Evolutionary conservation across 441 rosid genomes (phyloP), one percentile per base, ranked within the genome.

Genomic region (Dalechampia spathulata): DNA sequence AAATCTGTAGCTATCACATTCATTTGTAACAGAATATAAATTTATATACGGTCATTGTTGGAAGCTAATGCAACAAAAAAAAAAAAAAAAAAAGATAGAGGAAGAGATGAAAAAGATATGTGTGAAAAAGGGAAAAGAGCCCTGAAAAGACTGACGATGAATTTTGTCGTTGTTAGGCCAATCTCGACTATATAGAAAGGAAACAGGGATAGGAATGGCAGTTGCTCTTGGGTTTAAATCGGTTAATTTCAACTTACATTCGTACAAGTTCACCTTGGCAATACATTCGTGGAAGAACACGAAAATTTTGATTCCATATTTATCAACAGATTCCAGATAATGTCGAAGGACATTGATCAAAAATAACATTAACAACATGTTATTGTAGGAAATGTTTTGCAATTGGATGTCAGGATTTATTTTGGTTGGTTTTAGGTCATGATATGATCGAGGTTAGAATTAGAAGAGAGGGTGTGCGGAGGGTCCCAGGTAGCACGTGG

Each of bases 131-230:
- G 47, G 32, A 13, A 47, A 47, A 28, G 21, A 55, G 56, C 16
- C n/a, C 40, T 16, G 45, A 36, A 43, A 49, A 58, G 13, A 40
- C 2, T 22, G 28, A 40, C 54, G 36, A 12, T 32, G 3, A 19
- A 39, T 20, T 65, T 44, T 44, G 79, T 75, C 76, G 38, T 3
- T 53, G 42, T 68, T 60, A 59, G 64, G 76, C 76, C 43, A 67
- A 45, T 32, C 14, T 11, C 27, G 40, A 22, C 44, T 62, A 62
- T 67, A 73, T 64, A 60, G 63, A 46, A 16, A 51, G 41, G 11
- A 46, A 50, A 17, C 12, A n/a, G 39, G 34, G 4, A 8, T 30
- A 50, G n/a, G n/a, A 5, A 6, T 14, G 32, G 20, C 12, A 3
- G 47, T n/a, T 28, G 3, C 15, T 2, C 1, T 14, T 4, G 2